phyloP scores from a whole-genome alignment of 805 yeast species.

The Zygosaccharomyces lentus region DNA sequence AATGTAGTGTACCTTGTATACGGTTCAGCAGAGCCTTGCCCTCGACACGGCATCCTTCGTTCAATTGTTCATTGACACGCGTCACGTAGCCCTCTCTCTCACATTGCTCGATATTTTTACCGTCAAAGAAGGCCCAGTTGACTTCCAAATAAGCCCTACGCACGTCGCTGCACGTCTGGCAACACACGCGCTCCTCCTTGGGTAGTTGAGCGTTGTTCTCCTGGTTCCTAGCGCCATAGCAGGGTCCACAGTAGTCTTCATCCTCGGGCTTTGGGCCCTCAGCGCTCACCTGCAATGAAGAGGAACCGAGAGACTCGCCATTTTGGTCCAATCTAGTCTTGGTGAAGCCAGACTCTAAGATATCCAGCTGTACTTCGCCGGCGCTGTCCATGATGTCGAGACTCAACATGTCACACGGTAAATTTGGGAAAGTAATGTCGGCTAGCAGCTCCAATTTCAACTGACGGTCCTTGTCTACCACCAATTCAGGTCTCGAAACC shows the following conservation, averaged over 20 bases:
- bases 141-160: constrained; percentile 68
- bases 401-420: constrained; percentile 81
- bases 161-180: constrained; percentile 82
- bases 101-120: constrained; percentile 83
- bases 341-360: constrained; percentile 64
- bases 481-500: constrained; percentile 73
- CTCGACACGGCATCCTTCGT: constrained; percentile 83
- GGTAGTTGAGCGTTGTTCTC: constrained; percentile 39
- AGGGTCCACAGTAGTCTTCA: constrained; percentile 69
- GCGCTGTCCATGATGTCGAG: constrained; percentile 85
- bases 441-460: constrained; percentile 71
- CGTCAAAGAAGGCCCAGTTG: constrained; percentile 90
- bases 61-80: constrained; percentile 51
- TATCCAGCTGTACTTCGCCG: constrained; percentile 77
- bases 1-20: constrained; percentile 86
- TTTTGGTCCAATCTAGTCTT: constrained; percentile 56
- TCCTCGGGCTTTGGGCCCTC: constrained; percentile 37
- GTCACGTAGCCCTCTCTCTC: constrained; percentile 80
- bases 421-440: constrained; percentile 75
- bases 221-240: constrained; percentile 80
- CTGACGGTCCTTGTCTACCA: constrained; percentile 79
- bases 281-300: constrained; percentile 41
- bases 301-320: constrained; percentile 47
- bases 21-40: constrained; percentile 79
- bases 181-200: constrained; percentile 51